Conservation (phyloP, 2,329 filamentous ascomycete species). For the Monilinia fructigena region DNA sequence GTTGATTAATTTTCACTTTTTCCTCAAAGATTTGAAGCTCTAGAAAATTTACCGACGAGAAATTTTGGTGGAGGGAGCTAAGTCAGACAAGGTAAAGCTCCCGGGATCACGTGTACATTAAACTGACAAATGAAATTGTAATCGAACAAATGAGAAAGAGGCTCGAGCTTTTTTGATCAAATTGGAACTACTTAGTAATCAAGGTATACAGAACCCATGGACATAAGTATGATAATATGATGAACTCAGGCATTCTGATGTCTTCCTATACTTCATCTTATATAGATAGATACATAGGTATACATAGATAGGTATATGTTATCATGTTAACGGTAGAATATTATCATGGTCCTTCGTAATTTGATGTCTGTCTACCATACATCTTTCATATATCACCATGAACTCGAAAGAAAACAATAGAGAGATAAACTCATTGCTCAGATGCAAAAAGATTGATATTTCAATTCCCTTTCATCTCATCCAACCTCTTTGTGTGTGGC, state of each 20-base stretch:
- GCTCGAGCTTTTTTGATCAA: background rate
- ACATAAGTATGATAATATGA: background rate
- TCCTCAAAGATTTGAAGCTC: constrained; percentile 24
- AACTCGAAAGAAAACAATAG: background rate
- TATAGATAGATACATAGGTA: too few species aligned
- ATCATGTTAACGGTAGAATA: too few species aligned
- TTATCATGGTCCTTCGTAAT: too few species aligned
- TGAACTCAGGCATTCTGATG: background rate
- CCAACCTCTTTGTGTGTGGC: background rate
- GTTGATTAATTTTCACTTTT: constrained; percentile 20
- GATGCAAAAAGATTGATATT: background rate
- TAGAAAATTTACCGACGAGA: constrained; percentile 25
- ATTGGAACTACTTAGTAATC: background rate
- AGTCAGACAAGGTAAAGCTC: constrained; percentile 12
- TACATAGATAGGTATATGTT: too few species aligned
- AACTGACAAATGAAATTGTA: background rate
- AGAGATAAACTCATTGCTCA: background rate
- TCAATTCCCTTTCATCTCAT: background rate
- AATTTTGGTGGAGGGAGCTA: constrained; percentile 25
- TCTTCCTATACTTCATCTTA: too few species aligned
- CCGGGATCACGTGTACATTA: background rate
- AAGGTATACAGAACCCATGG: too few species aligned
- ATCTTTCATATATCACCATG: background rate
- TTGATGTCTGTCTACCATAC: background rate
- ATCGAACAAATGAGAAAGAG: too few species aligned